Conservation (phyloP, 352 stramenopile species). For the Blastocystis sp. region DNA sequence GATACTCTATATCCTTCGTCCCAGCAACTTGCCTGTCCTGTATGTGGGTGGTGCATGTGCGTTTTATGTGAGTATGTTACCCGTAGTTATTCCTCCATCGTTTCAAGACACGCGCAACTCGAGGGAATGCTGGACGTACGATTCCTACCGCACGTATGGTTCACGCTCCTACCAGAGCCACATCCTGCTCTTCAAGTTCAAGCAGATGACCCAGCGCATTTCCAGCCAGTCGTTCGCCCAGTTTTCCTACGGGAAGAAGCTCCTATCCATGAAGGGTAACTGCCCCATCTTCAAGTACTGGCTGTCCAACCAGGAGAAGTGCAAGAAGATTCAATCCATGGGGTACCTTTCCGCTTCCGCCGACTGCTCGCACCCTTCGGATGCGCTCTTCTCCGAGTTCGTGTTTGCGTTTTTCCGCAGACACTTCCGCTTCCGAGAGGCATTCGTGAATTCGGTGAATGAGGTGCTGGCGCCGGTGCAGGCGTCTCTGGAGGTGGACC, state of each 20-base stretch:
- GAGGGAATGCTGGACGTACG: not conserved
- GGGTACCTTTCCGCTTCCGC: not conserved
- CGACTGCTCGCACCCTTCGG: not conserved
- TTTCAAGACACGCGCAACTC: not conserved
- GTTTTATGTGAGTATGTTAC: not conserved
- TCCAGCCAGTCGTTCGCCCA: not conserved
- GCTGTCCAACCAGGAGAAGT: not conserved
- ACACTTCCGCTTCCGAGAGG: not conserved
- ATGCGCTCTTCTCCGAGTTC: not conserved
- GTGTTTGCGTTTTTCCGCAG: not conserved
- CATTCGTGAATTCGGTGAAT: not conserved
- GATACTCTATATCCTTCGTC: not conserved
- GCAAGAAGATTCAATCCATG: not conserved
- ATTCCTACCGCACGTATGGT: not conserved
- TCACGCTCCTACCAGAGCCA: too few species aligned
- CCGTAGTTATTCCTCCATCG: not conserved
- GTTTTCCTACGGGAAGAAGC: not conserved
- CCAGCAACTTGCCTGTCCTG: not conserved
- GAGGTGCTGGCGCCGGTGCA: not conserved
- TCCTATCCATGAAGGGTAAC: conserved; percentile 26
- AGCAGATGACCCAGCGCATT: not conserved
- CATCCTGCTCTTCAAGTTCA: not conserved
- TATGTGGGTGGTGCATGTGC: conserved; percentile 1
- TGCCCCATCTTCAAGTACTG: conserved; percentile 60
- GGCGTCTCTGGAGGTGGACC: not conserved